Evolutionary conservation across 2,329 filamentous ascomycete species (phyloP), one percentile per base, ranked within the genome.

Genomic region (Sclerotinia trifoliorum): DNA sequence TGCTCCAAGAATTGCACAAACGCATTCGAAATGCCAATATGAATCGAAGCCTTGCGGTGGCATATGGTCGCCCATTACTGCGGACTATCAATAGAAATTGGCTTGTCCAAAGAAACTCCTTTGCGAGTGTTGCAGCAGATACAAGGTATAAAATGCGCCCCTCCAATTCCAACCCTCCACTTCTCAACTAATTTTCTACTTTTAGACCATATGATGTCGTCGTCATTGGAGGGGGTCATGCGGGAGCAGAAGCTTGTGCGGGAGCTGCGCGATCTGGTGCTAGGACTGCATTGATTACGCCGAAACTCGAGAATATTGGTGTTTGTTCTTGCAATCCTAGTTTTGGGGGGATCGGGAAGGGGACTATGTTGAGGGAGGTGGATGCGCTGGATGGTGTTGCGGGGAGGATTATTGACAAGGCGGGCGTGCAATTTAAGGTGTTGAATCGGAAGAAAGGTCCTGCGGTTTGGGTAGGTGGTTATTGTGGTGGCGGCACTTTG

Each of bases 281-380:
- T 62, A 88, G 89, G 75, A 98, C 95, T 54, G 94, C 91, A 1
- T 86, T 99, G 73, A 84, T 99, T 61, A 99, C 95, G 1, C 95
- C 94, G 2, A 93, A 91, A 70, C 80, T 92, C 68, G 89, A 94
- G 69, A 97, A 97, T 74, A 88, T 98, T 26, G 94, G 94, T 67
- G 92, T 95, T 42, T 98, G 94, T 81, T 97, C 94, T 48, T 98
- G 94, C 81, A 98, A 98, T 78, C 94, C 94, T 1, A 96, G 93
- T 72, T 96, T 99, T 77, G 95, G 95, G 51, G 95, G 95, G n/a
- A 98, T 99, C 74, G 95, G 95, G 56, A 99, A 99, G 78, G 95
- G 95, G 21, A 98, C 92, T 13, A 97, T 99, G 83, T 83, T 99
- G 63, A 89, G 94, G 54, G 95, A 99, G 80, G 90, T 99, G 44